phyloP scores from a whole-genome alignment of 1,284 basidiomycete species.

The Leccinum fuscescens region DNA sequence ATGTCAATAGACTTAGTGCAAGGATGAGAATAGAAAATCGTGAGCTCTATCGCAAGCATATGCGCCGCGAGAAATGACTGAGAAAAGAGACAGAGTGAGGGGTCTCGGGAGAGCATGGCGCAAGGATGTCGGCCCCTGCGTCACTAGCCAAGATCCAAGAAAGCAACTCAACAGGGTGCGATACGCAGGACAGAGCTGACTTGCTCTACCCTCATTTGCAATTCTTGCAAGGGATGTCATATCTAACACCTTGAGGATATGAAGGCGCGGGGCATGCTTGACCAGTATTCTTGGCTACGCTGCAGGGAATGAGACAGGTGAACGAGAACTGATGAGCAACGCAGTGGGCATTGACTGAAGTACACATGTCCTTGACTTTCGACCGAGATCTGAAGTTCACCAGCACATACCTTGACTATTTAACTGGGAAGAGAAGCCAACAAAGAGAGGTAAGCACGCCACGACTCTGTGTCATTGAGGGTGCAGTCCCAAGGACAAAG shows the following conservation, averaged over 20 bases:
- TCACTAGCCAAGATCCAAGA: background rate
- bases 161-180: background rate
- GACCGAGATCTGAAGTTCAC: conserved; percentile 9
- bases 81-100: background rate
- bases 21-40: background rate
- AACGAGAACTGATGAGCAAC: conserved; percentile 8
- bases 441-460: background rate
- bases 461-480: conserved; percentile 4
- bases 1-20: background rate
- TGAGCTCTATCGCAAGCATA: background rate
- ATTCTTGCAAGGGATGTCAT: background rate
- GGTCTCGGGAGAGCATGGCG: background rate
- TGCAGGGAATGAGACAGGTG: background rate
- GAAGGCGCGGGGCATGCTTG: background rate
- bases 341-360: conserved; percentile 11
- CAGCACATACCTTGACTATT: conserved; percentile 20
- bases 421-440: conserved; percentile 10
- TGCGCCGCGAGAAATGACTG: background rate
- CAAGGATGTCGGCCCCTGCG: background rate
- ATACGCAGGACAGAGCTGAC: background rate
- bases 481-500: background rate
- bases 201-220: background rate
- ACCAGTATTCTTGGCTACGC: background rate
- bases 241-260: fast-evolving
- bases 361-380: conserved; percentile 22